Evolutionary conservation across 257 asterid species (phyloP).

Genomic region (Solanum tacnaense): DNA sequence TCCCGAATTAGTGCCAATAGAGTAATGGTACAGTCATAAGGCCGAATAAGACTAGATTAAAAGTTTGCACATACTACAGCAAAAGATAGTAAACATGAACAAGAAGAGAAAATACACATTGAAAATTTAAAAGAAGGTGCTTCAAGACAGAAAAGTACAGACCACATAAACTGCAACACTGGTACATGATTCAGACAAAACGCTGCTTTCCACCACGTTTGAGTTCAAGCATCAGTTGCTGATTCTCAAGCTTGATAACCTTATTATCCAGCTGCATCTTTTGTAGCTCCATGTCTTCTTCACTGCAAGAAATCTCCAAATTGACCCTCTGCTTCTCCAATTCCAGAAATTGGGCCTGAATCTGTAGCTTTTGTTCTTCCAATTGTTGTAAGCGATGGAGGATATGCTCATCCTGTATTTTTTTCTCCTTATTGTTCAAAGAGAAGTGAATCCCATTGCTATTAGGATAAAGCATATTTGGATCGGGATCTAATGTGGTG

Average conservation of each 20-base stretch:
- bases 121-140: neutral
- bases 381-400: neutral
- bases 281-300: conserved; percentile 23
- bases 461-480: neutral
- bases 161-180: neutral
- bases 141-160: neutral
- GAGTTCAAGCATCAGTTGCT: conserved; percentile 20
- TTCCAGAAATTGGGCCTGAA: conserved; percentile 22
- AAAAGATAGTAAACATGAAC: neutral
- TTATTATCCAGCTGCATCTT: conserved; percentile 25
- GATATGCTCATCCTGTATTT: neutral
- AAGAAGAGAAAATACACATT: neutral
- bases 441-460: neutral
- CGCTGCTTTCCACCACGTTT: conserved; percentile 3
- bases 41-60: neutral
- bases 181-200: neutral
- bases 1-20: neutral
- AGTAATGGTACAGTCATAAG: neutral
- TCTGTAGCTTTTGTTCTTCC: conserved; percentile 20
- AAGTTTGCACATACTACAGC: neutral
- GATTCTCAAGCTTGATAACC: conserved; percentile 33
- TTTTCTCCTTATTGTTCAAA: conserved; percentile 4
- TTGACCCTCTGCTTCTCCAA: conserved; percentile 22
- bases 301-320: conserved; percentile 6
- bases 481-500: neutral